A percentile compares a stretch with the other conserved stretches of the same genome.
These are phyloP conservation scores for Coemansia asiatica DNA, from an alignment of 192 early-diverging fungal genomes.

Conservation along the genomic window DNA sequence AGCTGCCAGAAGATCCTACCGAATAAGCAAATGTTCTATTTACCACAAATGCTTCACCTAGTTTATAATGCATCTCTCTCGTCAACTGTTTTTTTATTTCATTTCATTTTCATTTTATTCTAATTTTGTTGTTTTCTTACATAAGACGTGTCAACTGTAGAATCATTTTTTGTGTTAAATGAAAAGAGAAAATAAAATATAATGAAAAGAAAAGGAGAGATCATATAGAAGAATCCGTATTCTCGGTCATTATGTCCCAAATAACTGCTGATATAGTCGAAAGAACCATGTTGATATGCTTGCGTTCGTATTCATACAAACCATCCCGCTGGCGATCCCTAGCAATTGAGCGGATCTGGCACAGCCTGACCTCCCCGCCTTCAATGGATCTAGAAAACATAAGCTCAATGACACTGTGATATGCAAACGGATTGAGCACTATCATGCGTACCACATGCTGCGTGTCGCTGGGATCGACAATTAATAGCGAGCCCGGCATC, in stretches of 20 bases:
- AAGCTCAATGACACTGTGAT: constrained; percentile 45
- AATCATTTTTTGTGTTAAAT: neutral
- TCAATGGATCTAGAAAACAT: constrained; percentile 40
- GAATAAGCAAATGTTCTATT: neutral
- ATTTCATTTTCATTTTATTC: too few species aligned
- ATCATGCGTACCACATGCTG: constrained; percentile 39
- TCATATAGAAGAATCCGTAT: neutral
- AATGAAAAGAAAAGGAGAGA: constrained; percentile 1
- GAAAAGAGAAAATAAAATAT: neutral
- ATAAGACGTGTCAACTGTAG: too few species aligned
- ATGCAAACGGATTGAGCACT: constrained; percentile 51
- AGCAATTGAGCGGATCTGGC: constrained; percentile 34
- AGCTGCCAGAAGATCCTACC: constrained; percentile 16
- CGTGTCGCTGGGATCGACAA: constrained; percentile 38
- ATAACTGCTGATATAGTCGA: constrained; percentile 52
- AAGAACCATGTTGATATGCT: constrained; percentile 49
- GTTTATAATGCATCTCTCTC: neutral
- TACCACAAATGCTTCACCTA: neutral
- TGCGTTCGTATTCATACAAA: constrained; percentile 54
- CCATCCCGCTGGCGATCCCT: constrained; percentile 36
- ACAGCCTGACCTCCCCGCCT: constrained; percentile 19
- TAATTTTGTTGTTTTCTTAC: too few species aligned
- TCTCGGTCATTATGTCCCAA: constrained; percentile 42
- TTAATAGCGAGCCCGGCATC: constrained; percentile 36
- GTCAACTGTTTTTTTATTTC: neutral